A percentile compares a stretch with the other conserved stretches of the same genome.
phyloP scores from a whole-genome alignment of 805 yeast genomes.

The Candida orba region DNA sequence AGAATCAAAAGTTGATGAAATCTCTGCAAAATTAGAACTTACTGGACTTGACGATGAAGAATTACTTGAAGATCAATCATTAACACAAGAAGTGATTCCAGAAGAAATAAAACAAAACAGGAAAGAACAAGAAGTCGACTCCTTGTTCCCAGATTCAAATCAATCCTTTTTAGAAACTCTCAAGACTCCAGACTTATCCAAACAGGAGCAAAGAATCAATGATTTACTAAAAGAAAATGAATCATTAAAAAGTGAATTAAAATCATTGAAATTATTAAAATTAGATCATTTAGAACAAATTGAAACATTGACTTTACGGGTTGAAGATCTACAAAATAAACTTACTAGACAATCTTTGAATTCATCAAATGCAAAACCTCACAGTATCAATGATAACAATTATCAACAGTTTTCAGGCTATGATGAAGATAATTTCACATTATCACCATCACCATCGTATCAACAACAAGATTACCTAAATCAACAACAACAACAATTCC shows the following conservation, averaged over 20 bases:
- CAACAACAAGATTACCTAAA: slow-evolving; percentile 7
- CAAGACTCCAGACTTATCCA: slow-evolving; percentile 8
- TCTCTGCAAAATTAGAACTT: neutral
- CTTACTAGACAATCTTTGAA: slow-evolving; percentile 17
- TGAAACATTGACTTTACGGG: slow-evolving; percentile 24
- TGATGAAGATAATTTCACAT: slow-evolving; percentile 15
- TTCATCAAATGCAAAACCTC: slow-evolving; percentile 9
- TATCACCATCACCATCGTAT: slow-evolving; percentile 19
- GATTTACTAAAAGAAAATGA: slow-evolving; percentile 25
- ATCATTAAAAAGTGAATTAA: slow-evolving; percentile 32
- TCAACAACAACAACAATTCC: slow-evolving; percentile 6
- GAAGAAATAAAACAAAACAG: neutral
- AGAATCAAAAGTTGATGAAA: neutral
- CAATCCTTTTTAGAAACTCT: slow-evolving; percentile 24
- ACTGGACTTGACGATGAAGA: slow-evolving; percentile 7
- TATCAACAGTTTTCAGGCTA: slow-evolving; percentile 15
- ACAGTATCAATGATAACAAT: neutral
- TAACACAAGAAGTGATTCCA: neutral
- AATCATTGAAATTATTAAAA: slow-evolving; percentile 28
- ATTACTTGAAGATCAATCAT: neutral
- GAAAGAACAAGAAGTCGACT: slow-evolving; percentile 5
- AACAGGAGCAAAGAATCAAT: neutral
- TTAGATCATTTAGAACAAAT: slow-evolving; percentile 30
- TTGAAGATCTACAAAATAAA: slow-evolving; percentile 21
- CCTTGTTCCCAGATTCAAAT: slow-evolving; percentile 13